These are phyloP conservation scores for Myochromella boudieri DNA, from an alignment of 768 basidiomycete genomes.

Conservation along the genomic window DNA sequence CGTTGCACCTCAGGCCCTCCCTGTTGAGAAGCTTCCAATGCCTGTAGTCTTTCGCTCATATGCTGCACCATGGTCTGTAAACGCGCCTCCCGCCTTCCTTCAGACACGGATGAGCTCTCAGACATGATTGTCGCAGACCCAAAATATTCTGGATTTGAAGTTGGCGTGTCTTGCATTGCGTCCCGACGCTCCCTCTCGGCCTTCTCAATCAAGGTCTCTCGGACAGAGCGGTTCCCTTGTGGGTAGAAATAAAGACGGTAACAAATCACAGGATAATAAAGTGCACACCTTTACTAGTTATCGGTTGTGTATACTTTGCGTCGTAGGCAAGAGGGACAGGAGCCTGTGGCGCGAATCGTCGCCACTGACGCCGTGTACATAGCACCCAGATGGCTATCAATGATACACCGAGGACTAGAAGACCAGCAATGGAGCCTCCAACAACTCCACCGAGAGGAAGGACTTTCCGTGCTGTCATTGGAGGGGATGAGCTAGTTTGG, in stretches of 20 bases:
- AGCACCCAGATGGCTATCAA: not conserved
- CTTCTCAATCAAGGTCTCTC: not conserved
- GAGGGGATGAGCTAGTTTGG: not conserved
- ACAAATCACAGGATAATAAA: not conserved
- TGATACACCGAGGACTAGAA: not conserved
- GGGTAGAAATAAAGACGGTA: not conserved
- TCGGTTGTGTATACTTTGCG: not conserved
- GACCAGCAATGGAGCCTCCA: not conserved
- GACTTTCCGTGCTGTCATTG: not conserved
- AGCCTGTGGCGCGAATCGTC: not conserved
- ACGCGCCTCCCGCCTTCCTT: not conserved
- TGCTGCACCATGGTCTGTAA: constrained; percentile 1
- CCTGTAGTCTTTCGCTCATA: not conserved
- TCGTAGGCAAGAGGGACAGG: not conserved
- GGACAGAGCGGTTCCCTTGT: not conserved
- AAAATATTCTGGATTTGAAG: not conserved
- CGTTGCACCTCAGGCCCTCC: not conserved
- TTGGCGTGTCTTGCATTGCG: not conserved
- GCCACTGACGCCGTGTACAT: not conserved
- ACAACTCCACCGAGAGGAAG: not conserved
- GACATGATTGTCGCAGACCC: not conserved
- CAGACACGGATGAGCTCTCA: too few species aligned
- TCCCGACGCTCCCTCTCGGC: not conserved
- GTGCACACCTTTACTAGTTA: not conserved
- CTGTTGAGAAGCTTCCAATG: constrained; percentile 2